These are phyloP conservation scores for Aureobasidium sp. DNA, from an alignment of 2,329 filamentous ascomycete genomes.

Conservation along the genomic window DNA sequence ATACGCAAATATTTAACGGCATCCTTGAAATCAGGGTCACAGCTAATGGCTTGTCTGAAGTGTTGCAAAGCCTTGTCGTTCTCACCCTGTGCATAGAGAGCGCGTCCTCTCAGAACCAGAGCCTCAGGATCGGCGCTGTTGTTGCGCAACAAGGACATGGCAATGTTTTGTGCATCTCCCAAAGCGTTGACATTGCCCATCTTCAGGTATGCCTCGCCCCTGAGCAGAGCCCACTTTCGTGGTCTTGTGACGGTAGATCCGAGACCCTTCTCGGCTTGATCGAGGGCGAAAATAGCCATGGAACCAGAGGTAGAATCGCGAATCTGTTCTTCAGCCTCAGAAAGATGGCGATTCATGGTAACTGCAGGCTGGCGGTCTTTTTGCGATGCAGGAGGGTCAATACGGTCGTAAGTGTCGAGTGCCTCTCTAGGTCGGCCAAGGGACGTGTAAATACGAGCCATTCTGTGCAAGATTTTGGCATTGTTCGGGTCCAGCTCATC, in stretches of 20 bases:
- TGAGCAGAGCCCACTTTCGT: slow-evolving; percentile 88
- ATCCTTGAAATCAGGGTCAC: slow-evolving; percentile 85
- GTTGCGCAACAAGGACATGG: slow-evolving; percentile 74
- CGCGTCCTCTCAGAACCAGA: slow-evolving; percentile 77
- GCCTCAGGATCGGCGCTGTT: slow-evolving; percentile 94
- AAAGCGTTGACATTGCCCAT: slow-evolving; percentile 85
- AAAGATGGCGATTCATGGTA: slow-evolving; percentile 77
- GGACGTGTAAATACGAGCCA: slow-evolving; percentile 83
- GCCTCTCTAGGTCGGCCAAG: slow-evolving; percentile 84
- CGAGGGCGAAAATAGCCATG: slow-evolving; percentile 85
- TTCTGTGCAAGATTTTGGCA: slow-evolving; percentile 76
- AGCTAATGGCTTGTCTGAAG: slow-evolving; percentile 80
- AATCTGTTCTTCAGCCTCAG: slow-evolving; percentile 70
- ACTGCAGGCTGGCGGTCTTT: slow-evolving; percentile 80
- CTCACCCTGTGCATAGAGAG: slow-evolving; percentile 84
- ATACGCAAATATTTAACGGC: slow-evolving; percentile 83
- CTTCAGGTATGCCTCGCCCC: slow-evolving; percentile 83
- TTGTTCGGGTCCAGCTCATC: slow-evolving; percentile 79
- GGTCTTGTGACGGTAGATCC: slow-evolving; percentile 70
- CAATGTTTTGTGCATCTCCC: slow-evolving; percentile 86
- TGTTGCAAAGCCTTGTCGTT: slow-evolving; percentile 91
- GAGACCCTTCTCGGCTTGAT: slow-evolving; percentile 78
- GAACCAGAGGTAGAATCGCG: slow-evolving; percentile 71
- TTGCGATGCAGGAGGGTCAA: slow-evolving; percentile 69
- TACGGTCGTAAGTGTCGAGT: slow-evolving; percentile 70